Conservation (phyloP, 768 basidiomycete species). For the Amanita fuliginea region DNA sequence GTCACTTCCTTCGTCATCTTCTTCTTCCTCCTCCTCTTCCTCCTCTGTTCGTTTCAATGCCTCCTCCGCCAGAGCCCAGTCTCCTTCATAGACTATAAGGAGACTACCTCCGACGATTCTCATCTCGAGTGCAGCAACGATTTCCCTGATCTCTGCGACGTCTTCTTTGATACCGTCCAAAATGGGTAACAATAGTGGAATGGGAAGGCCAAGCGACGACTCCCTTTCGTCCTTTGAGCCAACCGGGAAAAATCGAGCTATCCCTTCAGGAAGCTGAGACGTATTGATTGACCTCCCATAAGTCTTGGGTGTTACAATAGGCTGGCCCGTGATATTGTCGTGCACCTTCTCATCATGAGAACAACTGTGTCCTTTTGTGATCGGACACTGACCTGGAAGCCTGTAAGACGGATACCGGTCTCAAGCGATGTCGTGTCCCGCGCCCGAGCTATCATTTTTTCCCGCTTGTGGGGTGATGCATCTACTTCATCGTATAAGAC, state of each 20-base stretch:
- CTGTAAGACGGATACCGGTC: slow-evolving; percentile 78
- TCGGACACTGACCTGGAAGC: slow-evolving; percentile 65
- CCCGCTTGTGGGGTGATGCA: slow-evolving; percentile 61
- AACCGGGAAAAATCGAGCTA: slow-evolving; percentile 70
- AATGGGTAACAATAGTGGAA: slow-evolving; percentile 40
- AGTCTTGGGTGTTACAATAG: slow-evolving; percentile 54
- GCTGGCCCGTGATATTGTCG: slow-evolving; percentile 42
- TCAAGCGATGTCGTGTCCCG: slow-evolving; percentile 58
- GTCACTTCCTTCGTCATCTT: slow-evolving; percentile 21
- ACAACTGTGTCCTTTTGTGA: background rate
- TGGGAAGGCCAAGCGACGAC: slow-evolving; percentile 42
- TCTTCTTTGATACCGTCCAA: slow-evolving; percentile 43
- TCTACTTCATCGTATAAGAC: slow-evolving; percentile 61
- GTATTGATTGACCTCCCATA: slow-evolving; percentile 72
- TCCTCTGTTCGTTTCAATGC: slow-evolving; percentile 25
- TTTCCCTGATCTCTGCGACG: slow-evolving; percentile 36
- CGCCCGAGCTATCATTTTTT: slow-evolving; percentile 66
- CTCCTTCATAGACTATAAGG: slow-evolving; percentile 65
- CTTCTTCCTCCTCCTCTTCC: slow-evolving; percentile 24
- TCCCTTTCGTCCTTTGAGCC: slow-evolving; percentile 10
- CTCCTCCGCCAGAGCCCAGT: slow-evolving; percentile 30
- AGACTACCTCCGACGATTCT: slow-evolving; percentile 79
- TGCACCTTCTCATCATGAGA: slow-evolving; percentile 44
- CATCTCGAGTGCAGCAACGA: slow-evolving; percentile 46
- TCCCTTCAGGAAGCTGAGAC: slow-evolving; percentile 63